Base-by-base conservation (phyloP, 495 filamentous ascomycete species). In the Aspergillus cristatus region DNA sequence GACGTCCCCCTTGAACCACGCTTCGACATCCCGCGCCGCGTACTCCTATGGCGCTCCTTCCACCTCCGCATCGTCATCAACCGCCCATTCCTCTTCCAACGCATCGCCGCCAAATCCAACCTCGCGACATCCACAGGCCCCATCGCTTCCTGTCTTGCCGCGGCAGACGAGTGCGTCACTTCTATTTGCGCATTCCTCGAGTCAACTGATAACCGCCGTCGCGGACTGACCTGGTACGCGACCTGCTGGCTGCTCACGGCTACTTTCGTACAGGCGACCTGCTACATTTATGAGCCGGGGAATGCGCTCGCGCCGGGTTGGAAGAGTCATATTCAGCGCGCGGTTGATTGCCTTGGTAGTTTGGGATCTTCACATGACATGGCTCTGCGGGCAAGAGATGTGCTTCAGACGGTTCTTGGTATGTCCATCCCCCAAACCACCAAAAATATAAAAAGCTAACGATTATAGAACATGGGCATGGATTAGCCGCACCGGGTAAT, bases 21-120 rank as follows among this genome's bases (percentile, higher is more conserved):
- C 7, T 37, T 51, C 6, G 48, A 51, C 7, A 40, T 51, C 12
- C 38, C 48, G 1, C 36, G 37, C 12, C 38, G 43, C 8, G 32
- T 47, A 8, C 37, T 47, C 1, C 18, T 51, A 0, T 51, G 48
- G 43, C 25, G 48, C 3, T 47, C 48, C 1, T 51, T 45, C 22
- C 43, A 51, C 33, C 41, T 51, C 6, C 41, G 48, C 11, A 51
- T 51, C n/a, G 44, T 51, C 33, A 40, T 51, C 35, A 51, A 47
- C 24, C 38, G 48, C 5, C 48, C 48, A 3, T 47, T 51, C 12
- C 38, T 51, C 18, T 51, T 51, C 28, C 44, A 47, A 16, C 39
- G 29, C 24, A 45, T 51, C 12, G 40, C 43, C 1, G 32, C 44
- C 3, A 44, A 44, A 25, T 47, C 48, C 14, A 41, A 41, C 1